Evolutionary conservation across 495 filamentous ascomycete genomes (phyloP), one percentile per base, ranked within the genome.

Genomic region (Bryoglossum gracile): DNA sequence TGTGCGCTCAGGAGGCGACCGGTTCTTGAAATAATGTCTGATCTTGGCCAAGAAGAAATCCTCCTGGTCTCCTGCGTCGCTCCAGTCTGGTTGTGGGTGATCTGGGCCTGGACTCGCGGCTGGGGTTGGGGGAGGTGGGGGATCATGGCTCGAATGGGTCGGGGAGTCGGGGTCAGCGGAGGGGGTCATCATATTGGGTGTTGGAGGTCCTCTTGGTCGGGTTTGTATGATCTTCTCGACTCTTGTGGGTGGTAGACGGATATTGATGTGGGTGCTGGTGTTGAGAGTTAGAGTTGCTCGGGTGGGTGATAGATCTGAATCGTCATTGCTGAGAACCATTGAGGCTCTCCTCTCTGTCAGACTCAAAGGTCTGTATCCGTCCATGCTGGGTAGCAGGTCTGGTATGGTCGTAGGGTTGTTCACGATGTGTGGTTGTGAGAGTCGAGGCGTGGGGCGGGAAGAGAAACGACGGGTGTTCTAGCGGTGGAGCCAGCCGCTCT

Each of bases 71-170:
- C 67, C 67, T 13, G 67, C 71, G 43, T 65, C 66, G 49, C 66
- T 77, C 75, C 75, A 79, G 53, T 72, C 72, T 24, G 69, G 68
- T 33, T 70, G 69, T 33, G 64, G 57, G 43, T 76, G 65, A 13
- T 74, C 71, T 10, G 74, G 75, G 0, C 75, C 72, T 23, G 75
- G 75, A 34, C 74, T 77, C 32, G 74, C 75, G 3, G 74, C 75
- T 0, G 75, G 75, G 3, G 75, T 78, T 9, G 75, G 75, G 17
- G 75, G 75, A 3, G 72, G 74, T 1, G 73, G 74, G 1, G 74
- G 73, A 45, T 59, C 56, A 35, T 62, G 56, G 32, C 46, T 56
- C n/a, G 59, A 56, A 43, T 58, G 55, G 30, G 59, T 61, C n/a
- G 59, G 55, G 28, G 59, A 58, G 32, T 77, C 73, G 50, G 75